Percentiles rank a stretch among this genome's conserved stretches.
Conservation (phyloP, 805 yeast species). For the Lipomyces spencermartinsiae region DNA sequence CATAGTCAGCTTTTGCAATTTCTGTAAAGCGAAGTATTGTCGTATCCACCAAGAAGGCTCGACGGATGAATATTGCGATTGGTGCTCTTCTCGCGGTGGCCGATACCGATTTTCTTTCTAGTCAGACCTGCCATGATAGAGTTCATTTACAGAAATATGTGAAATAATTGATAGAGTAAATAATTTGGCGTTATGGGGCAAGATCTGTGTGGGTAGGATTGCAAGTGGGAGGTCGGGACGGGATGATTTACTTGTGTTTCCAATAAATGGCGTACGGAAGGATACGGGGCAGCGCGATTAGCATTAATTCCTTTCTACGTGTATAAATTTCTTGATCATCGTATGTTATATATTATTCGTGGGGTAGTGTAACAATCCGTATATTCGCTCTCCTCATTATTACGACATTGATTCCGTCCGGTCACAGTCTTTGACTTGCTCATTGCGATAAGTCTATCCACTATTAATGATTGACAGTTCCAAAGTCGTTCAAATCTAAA, state of each 20-base stretch:
- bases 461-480: background rate
- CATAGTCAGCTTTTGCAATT: conserved; percentile 27
- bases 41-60: conserved; percentile 35
- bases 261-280: background rate
- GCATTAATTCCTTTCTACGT: background rate
- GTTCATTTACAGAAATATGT: background rate
- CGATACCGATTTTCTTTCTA: conserved; percentile 21
- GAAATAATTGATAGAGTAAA: background rate
- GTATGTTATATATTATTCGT: too few species aligned
- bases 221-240: background rate
- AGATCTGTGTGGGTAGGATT: background rate
- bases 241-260: background rate
- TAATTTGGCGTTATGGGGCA: background rate
- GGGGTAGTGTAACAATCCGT: background rate
- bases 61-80: conserved; percentile 37
- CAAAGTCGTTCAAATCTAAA: background rate
- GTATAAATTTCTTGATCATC: background rate
- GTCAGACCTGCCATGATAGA: background rate
- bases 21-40: conserved; percentile 37
- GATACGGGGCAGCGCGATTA: background rate
- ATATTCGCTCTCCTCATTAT: background rate
- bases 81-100: conserved; percentile 38
- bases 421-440: background rate
- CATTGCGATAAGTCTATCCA: background rate
- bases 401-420: background rate